These are phyloP conservation scores for Fusarium graminum DNA, from an alignment of 2,329 filamentous ascomycete species.

Conservation along the genomic window DNA sequence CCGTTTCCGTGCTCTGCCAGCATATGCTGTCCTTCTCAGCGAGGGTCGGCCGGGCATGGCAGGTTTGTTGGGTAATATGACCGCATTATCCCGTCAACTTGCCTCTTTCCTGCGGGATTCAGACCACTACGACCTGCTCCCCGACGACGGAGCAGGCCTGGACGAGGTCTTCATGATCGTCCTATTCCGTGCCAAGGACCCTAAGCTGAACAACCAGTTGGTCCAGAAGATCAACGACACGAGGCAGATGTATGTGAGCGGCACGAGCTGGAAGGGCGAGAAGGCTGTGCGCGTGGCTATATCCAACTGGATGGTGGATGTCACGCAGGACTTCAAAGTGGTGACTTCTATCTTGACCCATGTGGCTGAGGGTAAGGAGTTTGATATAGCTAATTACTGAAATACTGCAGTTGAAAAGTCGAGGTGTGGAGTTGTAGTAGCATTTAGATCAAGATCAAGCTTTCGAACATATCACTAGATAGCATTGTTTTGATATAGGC, in stretches of 20 bases:
- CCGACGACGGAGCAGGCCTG: conserved; percentile 60
- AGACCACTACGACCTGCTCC: conserved; percentile 75
- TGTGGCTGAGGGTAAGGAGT: conserved; percentile 56
- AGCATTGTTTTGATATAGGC: no score
- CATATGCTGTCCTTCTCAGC: conserved; percentile 82
- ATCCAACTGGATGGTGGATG: conserved; percentile 84
- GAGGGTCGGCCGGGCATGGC: conserved; percentile 79
- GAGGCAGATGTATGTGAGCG: conserved; percentile 83
- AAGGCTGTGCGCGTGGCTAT: conserved; percentile 87
- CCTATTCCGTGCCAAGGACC: conserved; percentile 79
- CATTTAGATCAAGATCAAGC: neutral
- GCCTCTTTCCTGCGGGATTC: conserved; percentile 73
- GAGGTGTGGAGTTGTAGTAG: neutral
- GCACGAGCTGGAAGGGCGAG: conserved; percentile 80
- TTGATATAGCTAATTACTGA: conserved; percentile 44
- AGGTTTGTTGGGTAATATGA: conserved; percentile 78
- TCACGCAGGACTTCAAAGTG: conserved; percentile 74
- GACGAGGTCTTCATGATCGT: conserved; percentile 74
- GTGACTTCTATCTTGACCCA: conserved; percentile 72
- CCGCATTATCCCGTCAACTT: conserved; percentile 76
- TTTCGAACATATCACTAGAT: neutral
- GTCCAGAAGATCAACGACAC: conserved; percentile 79
- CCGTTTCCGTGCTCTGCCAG: conserved; percentile 89
- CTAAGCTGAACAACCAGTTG: conserved; percentile 72
- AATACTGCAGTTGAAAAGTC: neutral